These are phyloP conservation scores for Podospora pseudoanserina DNA, from an alignment of 495 filamentous ascomycete genomes.

Conservation along the genomic window DNA sequence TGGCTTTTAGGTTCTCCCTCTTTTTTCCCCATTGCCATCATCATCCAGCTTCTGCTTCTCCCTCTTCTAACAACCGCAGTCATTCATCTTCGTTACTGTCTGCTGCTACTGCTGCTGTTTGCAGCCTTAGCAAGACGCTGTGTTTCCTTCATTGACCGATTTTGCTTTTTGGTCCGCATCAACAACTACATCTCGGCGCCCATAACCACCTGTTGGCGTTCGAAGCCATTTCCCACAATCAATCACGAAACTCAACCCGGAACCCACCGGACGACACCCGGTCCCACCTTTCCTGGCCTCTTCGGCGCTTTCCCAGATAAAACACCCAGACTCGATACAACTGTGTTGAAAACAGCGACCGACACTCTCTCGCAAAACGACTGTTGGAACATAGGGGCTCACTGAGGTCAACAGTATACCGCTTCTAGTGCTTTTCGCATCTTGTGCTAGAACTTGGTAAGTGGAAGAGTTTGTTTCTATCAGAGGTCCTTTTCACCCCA, in stretches of 20 bases:
- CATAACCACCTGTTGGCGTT: not conserved
- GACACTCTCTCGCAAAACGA: no score
- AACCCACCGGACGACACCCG: not conserved
- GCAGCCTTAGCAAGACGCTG: not conserved
- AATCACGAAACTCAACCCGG: not conserved
- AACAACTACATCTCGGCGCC: not conserved
- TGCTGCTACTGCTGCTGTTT: not conserved
- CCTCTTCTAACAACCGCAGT: not conserved
- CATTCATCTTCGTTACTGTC: not conserved
- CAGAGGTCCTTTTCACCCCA: not conserved
- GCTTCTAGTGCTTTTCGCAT: not conserved
- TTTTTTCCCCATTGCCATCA: not conserved
- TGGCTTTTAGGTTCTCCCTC: not conserved
- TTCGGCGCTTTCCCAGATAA: not conserved
- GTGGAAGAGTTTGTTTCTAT: not conserved
- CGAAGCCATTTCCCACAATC: not conserved
- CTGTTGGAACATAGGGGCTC: no score
- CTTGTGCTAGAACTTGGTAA: not conserved
- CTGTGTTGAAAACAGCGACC: not conserved
- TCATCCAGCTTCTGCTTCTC: not conserved
- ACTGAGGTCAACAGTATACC: not conserved
- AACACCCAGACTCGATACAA: not conserved
- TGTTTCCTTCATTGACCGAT: conserved; percentile 6
- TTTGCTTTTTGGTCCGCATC: not conserved
- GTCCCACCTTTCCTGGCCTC: not conserved